A percentile compares a stretch with the other conserved stretches of the same genome.
Evolutionary conservation across 2,329 filamentous ascomycete species (phyloP).

Genomic region (Gnomoniopsis smithogilvyi): DNA sequence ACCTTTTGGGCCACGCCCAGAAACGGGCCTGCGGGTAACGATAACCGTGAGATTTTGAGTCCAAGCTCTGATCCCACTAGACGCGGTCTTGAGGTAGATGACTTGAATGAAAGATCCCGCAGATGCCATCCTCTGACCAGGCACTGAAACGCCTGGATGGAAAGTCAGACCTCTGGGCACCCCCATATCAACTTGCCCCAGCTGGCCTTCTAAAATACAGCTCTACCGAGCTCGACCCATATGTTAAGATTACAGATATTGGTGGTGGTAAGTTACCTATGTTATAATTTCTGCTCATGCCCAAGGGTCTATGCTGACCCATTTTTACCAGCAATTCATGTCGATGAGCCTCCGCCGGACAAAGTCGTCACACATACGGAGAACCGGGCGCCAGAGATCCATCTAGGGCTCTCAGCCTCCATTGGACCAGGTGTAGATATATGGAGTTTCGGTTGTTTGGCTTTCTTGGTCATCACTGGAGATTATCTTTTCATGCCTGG

Average conservation of each 20-base stretch:
- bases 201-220: background rate
- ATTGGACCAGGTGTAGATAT: conserved; percentile 17
- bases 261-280: background rate
- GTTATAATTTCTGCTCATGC: background rate
- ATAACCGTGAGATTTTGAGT: too few relatives aligned
- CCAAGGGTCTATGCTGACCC: background rate
- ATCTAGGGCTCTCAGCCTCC: background rate
- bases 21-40: too few relatives aligned
- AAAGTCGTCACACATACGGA: background rate
- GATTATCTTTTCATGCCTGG: conserved; percentile 9
- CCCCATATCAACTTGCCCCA: conserved; percentile 2
- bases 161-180: conserved; percentile 3
- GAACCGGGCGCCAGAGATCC: conserved; percentile 3
- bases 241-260: conserved; percentile 7
- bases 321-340: background rate
- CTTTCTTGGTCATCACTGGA: conserved; percentile 20
- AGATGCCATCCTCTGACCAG: background rate
- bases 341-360: background rate
- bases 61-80: too few relatives aligned
- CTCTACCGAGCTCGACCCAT: background rate
- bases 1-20: too few relatives aligned
- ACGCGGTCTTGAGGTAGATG: too few relatives aligned
- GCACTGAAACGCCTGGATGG: conserved; percentile 7
- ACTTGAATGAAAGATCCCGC: too few relatives aligned
- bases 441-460: conserved; percentile 23